Conservation (phyloP, 148 eudicot species). For the Mesembryanthemum crystallinum region DNA sequence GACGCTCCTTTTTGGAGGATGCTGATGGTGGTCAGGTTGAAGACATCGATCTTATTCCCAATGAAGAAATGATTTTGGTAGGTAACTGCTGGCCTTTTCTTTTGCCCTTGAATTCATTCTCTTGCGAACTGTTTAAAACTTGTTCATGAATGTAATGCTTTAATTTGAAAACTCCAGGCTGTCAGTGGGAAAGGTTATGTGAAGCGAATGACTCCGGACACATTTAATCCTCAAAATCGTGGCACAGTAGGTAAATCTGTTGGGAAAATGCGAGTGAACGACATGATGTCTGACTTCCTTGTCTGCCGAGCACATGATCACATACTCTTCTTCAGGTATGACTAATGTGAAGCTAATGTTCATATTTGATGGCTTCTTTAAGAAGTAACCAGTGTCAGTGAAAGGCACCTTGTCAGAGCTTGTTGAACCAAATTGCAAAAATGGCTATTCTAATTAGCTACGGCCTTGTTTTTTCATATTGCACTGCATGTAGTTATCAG, state of each 20-base stretch:
- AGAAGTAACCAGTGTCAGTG: too few relatives aligned
- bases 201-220: constrained; percentile 89
- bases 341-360: neutral
- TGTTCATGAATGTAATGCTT: constrained; percentile 17
- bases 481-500: neutral
- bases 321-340: constrained; percentile 87
- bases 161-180: constrained; percentile 47
- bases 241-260: constrained; percentile 98
- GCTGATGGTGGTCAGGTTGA: constrained; percentile 76
- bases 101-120: neutral
- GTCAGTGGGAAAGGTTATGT: constrained; percentile 96
- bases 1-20: constrained; percentile 85
- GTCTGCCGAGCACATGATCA: constrained; percentile 93
- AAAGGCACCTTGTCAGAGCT: too few relatives aligned
- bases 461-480: neutral
- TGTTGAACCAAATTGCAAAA: too few relatives aligned
- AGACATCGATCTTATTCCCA: constrained; percentile 91
- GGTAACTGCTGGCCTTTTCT: neutral
- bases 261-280: constrained; percentile 89
- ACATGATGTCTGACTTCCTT: constrained; percentile 89
- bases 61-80: constrained; percentile 95
- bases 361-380: too few relatives aligned
- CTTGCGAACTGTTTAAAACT: neutral
- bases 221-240: constrained; percentile 79
- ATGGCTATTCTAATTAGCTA: neutral